Base-by-base conservation (phyloP, 805 yeast genomes). In the Schwanniomyces yamadae region DNA sequence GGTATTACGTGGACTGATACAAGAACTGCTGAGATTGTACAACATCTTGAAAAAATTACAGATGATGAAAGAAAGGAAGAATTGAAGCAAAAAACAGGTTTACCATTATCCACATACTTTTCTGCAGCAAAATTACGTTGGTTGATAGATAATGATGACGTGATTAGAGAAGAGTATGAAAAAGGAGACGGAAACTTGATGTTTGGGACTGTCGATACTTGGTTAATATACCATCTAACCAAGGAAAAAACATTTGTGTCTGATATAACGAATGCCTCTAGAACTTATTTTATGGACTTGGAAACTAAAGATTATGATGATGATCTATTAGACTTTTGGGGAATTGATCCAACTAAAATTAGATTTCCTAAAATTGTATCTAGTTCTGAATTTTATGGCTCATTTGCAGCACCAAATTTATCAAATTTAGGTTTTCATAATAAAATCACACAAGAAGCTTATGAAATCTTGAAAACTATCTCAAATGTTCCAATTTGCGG, bases 1-100 rank as follows among this genome's bases (percentile, higher is more conserved):
- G 97, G 96, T 53, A 87, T 90, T 58, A 95, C 90, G 23, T 90
- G 98, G 98, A 86, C 91, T 44, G 98, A 90, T 64, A 85, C 95
- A 26, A 77, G 98, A 55, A 91, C 95, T 26, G 65, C 84, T 7
- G 78, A 71, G 13, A 73, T 85, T 32, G 89, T 88, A 35, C 75
- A 76, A 43, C 75, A 79, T 45, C 70, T 83, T 55, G 75, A 74
- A 49, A 65, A 70, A 39, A 69, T 69, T 47, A 71, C 75, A 17
- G 69, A 80, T 17, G 71, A 69, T 28, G 80, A 75, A 21, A 71
- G 70, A 33, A 73, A 84, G 44, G 77, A 73, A 28, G 70, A 69
- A 36, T 69, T 88, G 49, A 72, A 77, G 50, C 68, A 74, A 46
- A 77, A 75, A 48, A 82, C 87, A 28, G 98, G 98, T 7, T 75